Conservation (phyloP, 495 filamentous ascomycete species). For the Neurospora tetraspora region DNA sequence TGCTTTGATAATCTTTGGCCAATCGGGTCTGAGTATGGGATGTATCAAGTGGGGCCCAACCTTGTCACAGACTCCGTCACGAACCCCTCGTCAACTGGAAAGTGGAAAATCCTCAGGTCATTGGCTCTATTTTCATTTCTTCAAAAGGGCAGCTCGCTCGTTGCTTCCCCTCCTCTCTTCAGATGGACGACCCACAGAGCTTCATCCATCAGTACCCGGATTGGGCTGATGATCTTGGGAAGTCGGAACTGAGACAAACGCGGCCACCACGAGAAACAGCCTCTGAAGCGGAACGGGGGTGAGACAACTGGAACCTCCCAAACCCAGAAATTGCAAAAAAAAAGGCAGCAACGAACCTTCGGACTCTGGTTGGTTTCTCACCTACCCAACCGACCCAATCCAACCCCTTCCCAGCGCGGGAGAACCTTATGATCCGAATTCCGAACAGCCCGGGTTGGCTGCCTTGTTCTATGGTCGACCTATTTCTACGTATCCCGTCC, state of each 20-base stretch:
- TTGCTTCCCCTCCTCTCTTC: not conserved
- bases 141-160: not conserved
- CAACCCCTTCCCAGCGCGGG: not conserved
- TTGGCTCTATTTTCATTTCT: not conserved
- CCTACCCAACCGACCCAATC: not conserved
- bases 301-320: not conserved
- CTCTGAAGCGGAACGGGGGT: not conserved
- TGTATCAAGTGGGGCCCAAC: not conserved
- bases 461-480: not conserved
- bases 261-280: not conserved
- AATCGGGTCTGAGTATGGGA: conserved; percentile 3
- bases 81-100: not conserved
- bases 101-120: not conserved
- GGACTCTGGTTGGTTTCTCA: not conserved
- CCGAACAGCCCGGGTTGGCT: not conserved
- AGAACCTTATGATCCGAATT: not conserved
- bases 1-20: conserved; percentile 22
- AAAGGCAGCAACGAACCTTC: not conserved
- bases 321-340: not conserved
- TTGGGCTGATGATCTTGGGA: not conserved
- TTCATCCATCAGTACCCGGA: not conserved
- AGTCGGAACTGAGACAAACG: not conserved
- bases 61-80: not conserved
- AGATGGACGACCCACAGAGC: not conserved
- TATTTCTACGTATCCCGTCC: not conserved